phyloP scores from a whole-genome alignment of 106 monocot genomes.

The Amphibolis antarctica region DNA sequence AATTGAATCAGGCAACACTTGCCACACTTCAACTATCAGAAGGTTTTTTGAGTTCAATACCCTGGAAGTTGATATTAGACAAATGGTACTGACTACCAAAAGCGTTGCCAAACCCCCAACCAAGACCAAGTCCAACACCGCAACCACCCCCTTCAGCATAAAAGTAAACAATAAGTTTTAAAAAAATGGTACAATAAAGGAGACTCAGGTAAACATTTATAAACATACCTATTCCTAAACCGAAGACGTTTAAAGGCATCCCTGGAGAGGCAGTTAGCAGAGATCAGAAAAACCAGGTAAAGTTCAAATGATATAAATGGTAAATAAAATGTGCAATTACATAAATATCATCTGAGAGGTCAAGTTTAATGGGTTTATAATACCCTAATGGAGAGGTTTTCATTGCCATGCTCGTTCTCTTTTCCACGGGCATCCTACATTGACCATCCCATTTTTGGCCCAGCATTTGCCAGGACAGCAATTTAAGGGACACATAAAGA shows the following conservation, averaged over 20 bases:
- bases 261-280: constrained; percentile 27
- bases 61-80: constrained; percentile 55
- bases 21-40: neutral
- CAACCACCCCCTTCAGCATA: constrained; percentile 77
- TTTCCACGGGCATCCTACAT: too few species aligned
- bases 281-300: neutral
- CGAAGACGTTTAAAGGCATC: constrained; percentile 61
- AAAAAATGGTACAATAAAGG: neutral
- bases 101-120: constrained; percentile 92
- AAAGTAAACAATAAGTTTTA: neutral
- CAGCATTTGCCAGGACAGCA: too few species aligned
- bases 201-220: neutral
- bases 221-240: constrained; percentile 69
- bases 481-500: too few species aligned
- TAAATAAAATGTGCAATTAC: too few species aligned
- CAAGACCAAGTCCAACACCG: constrained; percentile 86
- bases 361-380: too few species aligned
- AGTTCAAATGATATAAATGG: too few species aligned
- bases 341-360: too few species aligned
- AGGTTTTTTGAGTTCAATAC: constrained; percentile 55
- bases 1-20: too few species aligned
- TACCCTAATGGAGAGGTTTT: too few species aligned
- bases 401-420: too few species aligned
- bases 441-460: too few species aligned
- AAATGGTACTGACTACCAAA: constrained; percentile 71